Evolutionary conservation across 495 filamentous ascomycete genomes (phyloP), one percentile per base, ranked within the genome.

Genomic region (Choiromyces venosus): DNA sequence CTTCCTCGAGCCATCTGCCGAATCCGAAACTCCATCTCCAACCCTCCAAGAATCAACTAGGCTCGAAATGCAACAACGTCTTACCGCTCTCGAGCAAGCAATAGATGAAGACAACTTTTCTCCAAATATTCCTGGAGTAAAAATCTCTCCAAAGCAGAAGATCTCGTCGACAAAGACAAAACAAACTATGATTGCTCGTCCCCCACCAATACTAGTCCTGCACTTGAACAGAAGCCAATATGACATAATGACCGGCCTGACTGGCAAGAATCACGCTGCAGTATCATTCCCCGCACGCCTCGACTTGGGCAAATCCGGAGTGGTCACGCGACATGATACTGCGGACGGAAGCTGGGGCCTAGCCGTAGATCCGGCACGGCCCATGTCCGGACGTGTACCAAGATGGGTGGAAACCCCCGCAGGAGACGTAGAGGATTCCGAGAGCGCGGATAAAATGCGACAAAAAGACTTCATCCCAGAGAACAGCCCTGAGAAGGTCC

Each of bases 141-240:
- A 89, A 73, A 87, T 90, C 67, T 90, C 97, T 37, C 83, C 87
- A 0, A 83, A 87, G n/a, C 90, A 90, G 78, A 88, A 87, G 67
- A 87, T 92, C 4, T 85, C 85, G 1, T 88, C 89, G 5, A 94
- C 90, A 2, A 99, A 99, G 79, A 93, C 95, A 14, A 88, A 93
- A 40, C 96, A 99, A 81, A 88, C 90, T 9, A 92, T 93, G 33
- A 88, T 99, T 72, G 92, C 91, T 5, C 86, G 94, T 12, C 84
- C 93, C 2, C 96, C 96, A 1, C 87, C 87, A 68, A 91, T 89
- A 66, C 85, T 99, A 16, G 90, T 89, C 0, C 84, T 97, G 4
- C 96, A 99, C 81, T 85, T 98, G 77, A 97, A 98, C 78, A 88
- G 96, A 10, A 97, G 93, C 72, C 84, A 94, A 0, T 97, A 97